Base-by-base conservation (phyloP, 306 rosid genomes). In the Oxytropis ochrocephala region DNA sequence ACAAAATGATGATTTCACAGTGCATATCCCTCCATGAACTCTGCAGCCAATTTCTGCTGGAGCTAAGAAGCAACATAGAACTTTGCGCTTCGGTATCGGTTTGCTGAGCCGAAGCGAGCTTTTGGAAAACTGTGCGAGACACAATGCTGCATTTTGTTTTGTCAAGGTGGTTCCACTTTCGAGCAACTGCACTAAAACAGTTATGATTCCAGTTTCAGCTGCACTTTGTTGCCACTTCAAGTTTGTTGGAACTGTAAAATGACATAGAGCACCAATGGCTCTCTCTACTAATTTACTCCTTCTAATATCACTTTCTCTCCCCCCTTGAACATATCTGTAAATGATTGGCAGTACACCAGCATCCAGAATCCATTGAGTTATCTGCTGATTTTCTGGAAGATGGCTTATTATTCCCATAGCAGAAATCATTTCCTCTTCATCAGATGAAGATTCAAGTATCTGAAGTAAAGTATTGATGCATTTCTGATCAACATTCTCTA, bases 1-100 rank as follows among this genome's bases (percentile, higher is more conserved):
- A 82, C 97, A 91, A 78, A 89, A 89, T 70, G 97, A 83, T 39
- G 90, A 83, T 38, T 73, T 70, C n/a, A 75, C 72, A 10, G 80
- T 39, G 74, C 97, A 91, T 53, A 87, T 50, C 75, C 97, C 97
- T 16, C 88, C 84, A 75, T 91, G 97, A 79, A 87, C 96, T 16
- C 16, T 42, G 75, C 97, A 91, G 66, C 78, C 67, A 1, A 72
- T 41, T 79, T 87, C 96, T 48, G 83, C 75, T 11, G 79, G 88
- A 54, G 90, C 77, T 6, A 93, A 78, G 79, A 91, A 91, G 81
- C 97, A 91, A 78, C 79, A 91, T 36, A 89, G 17, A 64, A 90
- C 86, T 51, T 72, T 84, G 12, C 27, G 86, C 81, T 75, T 87
- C 4, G 88, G 76, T 36, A 79, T 32, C 10, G 85, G 49, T 81